Conservation (phyloP, 2,329 filamentous ascomycete species). For the Thielaviopsis populi region DNA sequence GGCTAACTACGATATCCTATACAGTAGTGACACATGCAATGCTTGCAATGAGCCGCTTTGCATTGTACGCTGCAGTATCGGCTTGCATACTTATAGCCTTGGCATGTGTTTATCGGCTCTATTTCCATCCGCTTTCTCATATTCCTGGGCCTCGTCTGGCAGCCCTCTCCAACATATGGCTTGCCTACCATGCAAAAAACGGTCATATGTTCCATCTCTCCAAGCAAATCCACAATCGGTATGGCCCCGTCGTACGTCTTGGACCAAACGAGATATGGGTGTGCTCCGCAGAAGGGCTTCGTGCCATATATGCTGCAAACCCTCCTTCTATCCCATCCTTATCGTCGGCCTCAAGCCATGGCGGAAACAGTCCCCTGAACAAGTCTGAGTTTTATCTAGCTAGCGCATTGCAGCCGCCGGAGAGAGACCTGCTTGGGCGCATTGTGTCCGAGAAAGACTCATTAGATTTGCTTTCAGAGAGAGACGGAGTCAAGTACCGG, state of each 20-base stretch:
- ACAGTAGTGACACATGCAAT: too few relatives aligned
- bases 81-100: neutral
- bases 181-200: slow-evolving; percentile 31
- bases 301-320: slow-evolving; percentile 29
- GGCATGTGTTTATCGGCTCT: slow-evolving; percentile 26
- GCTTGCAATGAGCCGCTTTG: neutral
- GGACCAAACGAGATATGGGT: slow-evolving; percentile 41
- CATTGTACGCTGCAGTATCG: neutral
- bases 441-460: slow-evolving; percentile 28
- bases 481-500: slow-evolving; percentile 32
- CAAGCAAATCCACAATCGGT: slow-evolving; percentile 30
- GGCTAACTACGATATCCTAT: neutral
- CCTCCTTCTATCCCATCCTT: neutral
- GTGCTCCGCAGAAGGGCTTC: slow-evolving; percentile 32
- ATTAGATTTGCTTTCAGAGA: slow-evolving; percentile 37
- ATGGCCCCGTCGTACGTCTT: slow-evolving; percentile 38
- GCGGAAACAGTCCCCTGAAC: neutral
- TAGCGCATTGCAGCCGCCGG: slow-evolving; percentile 31
- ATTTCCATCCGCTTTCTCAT: slow-evolving; percentile 30
- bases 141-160: slow-evolving; percentile 34
- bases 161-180: slow-evolving; percentile 34
- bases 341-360: neutral
- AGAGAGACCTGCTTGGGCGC: slow-evolving; percentile 27
- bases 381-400: slow-evolving; percentile 23
- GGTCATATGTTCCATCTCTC: slow-evolving; percentile 30